Base-by-base conservation (phyloP, 2,329 filamentous ascomycete genomes). In the Aspergillus uvarum region DNA sequence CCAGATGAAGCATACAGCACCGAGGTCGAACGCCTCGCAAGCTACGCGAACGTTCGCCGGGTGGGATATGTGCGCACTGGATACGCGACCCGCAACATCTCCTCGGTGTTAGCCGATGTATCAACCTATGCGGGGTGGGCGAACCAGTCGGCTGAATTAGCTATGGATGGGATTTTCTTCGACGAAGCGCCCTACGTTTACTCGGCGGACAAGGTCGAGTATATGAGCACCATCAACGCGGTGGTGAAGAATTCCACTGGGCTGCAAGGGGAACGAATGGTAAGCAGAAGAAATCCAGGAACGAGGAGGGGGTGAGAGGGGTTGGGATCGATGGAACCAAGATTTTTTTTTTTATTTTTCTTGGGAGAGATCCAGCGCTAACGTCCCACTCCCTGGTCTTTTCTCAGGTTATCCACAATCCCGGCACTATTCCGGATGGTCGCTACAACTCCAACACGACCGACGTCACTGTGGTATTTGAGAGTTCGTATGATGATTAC, bases 31-130 rank as follows among this genome's bases (percentile, higher is more conserved):
- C 71, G 69, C 54, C 68, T 80, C 4, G 78, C 78, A 59, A 68
- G 64, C 7, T 74, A 75, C 54, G 19, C 68, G 49, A 80, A 80
- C 59, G 72, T 77, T 16, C 65, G 69, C 0, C 69, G 74, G 2
- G 62, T 80, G n/a, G 78, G 79, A 12, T 81, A 81, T 58, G 74
- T 80, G 12, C 71, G 71, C 5, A 79, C 76, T 1, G 58, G 60
- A 5, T 77, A 77, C 58, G 75, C 68, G 2, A 63, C 61, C 1
- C 63, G 74, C 19, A 63, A 70, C 51, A 59, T 73, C n/a, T 54
- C 67, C 3, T 67, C 67, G 3, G 73, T 81, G 16, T 61, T 72
- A 24, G 59, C 65, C 3, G 74, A 80, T 16, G 68, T 80, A 32
- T 67, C 64, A 22, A 69, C 59, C 8, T 81, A 79, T 61, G 70